Evolutionary conservation across 2,329 filamentous ascomycete genomes (phyloP), one percentile per base, ranked within the genome.

Genomic region (Penicillium hordei): DNA sequence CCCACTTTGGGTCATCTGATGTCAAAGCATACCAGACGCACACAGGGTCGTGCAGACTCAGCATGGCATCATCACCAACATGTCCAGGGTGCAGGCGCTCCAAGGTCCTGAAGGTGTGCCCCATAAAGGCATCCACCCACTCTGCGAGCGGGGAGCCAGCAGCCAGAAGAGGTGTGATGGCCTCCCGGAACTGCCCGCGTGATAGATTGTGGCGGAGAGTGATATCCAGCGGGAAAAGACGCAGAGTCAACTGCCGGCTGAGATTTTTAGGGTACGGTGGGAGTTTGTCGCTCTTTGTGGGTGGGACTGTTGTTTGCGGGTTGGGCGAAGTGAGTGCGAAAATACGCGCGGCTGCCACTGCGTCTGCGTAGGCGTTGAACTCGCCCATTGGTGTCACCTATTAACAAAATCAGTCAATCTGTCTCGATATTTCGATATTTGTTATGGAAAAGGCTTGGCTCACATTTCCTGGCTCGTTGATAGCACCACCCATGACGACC

Each of bases 351-450:
- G 89, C 85, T 29, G 90, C 89, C 40, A 90, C 83, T 21, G 89
- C 82, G 72, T 99, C 95, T 57, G 94, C 93, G 70, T 91, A 96
- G 57, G 89, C 89, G 79, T 99, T 99, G 83, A 99, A 99, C 74
- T 99, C 94, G 61, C 90, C 91, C 13, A 89, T 85, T 1, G 94
- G 93, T 0, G 84, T 88, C 64, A 52, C 50, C 50, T 52, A 33
- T 45, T 17, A 36, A 87, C 83, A 38, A 46, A 29, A 29, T 52
- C 21, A 36, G 39, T 17, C 19, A 17, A 9, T 5, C 12, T 4
- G 5, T 33, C 27, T 52, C 17, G 2, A 17, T 25, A 12, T 12
- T 8, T 3, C 12, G n/a, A n/a, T n/a, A n/a, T n/a, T n/a, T n/a
- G n/a, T n/a, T n/a, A n/a, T 21, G 45, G 9, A n/a, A 45, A 27